phyloP scores from a whole-genome alignment of 805 yeast species.

The Kodamaea jinghongensis region DNA sequence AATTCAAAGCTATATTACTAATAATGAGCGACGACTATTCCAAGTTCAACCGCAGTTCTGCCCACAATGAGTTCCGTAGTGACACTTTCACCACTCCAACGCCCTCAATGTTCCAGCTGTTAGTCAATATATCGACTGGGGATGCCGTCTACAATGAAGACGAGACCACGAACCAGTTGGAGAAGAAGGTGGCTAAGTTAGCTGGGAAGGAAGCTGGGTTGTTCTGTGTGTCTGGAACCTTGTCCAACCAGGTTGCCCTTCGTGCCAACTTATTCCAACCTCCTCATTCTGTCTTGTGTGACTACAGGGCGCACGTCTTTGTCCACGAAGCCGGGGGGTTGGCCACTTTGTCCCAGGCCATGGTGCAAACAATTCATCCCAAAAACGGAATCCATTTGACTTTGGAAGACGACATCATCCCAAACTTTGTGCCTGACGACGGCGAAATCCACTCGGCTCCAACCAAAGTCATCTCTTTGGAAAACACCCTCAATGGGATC shows the following conservation, averaged over 20 bases:
- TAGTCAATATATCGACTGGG: constrained; percentile 43
- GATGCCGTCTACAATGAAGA: constrained; percentile 46
- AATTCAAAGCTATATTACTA: too few relatives aligned
- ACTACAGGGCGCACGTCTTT: constrained; percentile 35
- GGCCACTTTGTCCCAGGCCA: constrained; percentile 42
- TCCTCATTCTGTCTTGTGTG: constrained; percentile 40
- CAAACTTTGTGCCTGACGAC: constrained; percentile 39
- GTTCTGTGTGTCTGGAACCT: constrained; percentile 42
- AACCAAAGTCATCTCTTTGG: constrained; percentile 42
- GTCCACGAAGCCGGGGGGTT: constrained; percentile 43
- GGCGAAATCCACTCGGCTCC: constrained; percentile 47
- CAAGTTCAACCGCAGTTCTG: constrained; percentile 16
- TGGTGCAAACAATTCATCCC: constrained; percentile 39
- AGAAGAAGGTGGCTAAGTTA: constrained; percentile 30
- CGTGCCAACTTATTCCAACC: constrained; percentile 41
- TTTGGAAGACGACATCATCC: constrained; percentile 36
- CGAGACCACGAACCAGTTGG: constrained; percentile 30
- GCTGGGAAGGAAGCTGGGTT: constrained; percentile 41
- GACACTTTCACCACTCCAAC: constrained; percentile 94
- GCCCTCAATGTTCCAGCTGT: constrained; percentile 27
- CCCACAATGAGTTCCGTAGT: constrained; percentile 45
- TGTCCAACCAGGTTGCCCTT: constrained; percentile 41
- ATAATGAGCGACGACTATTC: constrained; percentile 1
- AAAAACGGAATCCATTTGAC: constrained; percentile 35
- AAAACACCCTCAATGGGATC: constrained; percentile 44